Evolutionary conservation across 129 eudicot species (phyloP), one percentile per base, ranked within the genome.

Genomic region (Tanacetum coccineum): DNA sequence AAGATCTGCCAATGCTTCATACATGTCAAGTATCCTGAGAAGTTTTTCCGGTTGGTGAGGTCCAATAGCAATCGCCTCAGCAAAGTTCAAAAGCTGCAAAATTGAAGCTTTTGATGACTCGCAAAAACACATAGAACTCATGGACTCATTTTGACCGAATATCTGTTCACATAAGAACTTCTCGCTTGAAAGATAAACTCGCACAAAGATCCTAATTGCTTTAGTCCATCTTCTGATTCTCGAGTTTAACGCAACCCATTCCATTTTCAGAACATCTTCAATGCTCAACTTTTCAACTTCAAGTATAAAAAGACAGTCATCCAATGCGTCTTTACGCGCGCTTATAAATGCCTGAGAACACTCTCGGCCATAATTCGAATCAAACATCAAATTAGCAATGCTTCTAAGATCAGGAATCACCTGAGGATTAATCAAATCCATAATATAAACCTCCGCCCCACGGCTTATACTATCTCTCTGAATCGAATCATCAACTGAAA

Each of bases 21-120:
- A 80, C 98, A 86, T 86, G 80, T 84, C 96, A 55, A 92, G 91
- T 73, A 88, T 81, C 39, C 91, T 74, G 28, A 86, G 71, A 85
- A 92, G 84, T 61, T 88, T 86, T 54, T 92, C 98, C 8, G 98
- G 98, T 50, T 84, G 85, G 82, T 81, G 95, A 25, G 95, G 95
- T 0, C 98, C 90, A 18, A 92, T 80, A 20, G 98, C 81, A 46
- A 92, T 84, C 60, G 98, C 96, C 70, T 86, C 96, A 4, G 81
- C 87, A 67, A 92, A 86, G 70, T 82, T 85, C 70, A 92, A 72
- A 66, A 92, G 96, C 80, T 88, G 96, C 85, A 86, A 45, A n/a
- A 86, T 73, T 9, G 96, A 77, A 40, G 82, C 68, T 64, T 77
- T 88, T 58, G 96, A 92, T 3, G 91, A 80, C 79, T 88, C 98